Percentiles rank a stretch among this genome's conserved stretches.
phyloP scores from a whole-genome alignment of 306 rosid genomes.

The Casuarina cunninghamiana region DNA sequence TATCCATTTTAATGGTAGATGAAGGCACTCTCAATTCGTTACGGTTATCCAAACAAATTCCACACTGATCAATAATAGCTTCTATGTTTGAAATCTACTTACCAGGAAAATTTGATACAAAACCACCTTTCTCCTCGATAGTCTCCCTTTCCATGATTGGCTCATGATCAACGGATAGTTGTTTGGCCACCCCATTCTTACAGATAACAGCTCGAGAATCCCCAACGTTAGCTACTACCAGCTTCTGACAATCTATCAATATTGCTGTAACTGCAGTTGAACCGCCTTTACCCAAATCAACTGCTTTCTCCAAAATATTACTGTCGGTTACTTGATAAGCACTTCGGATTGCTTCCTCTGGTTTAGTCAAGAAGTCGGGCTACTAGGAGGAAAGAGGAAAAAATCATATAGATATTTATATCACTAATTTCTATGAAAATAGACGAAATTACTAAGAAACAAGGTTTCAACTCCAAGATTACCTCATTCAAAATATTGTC shows the following conservation, averaged over 20 bases:
- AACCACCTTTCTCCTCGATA: slow-evolving; percentile 85
- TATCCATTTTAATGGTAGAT: background rate
- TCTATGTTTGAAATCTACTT: slow-evolving; percentile 14
- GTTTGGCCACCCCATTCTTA: slow-evolving; percentile 67
- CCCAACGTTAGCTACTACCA: slow-evolving; percentile 86
- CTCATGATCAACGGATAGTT: slow-evolving; percentile 86
- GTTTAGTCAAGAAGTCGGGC: slow-evolving; percentile 81
- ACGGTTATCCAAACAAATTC: background rate
- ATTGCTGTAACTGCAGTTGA: slow-evolving; percentile 99
- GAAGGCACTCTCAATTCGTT: slow-evolving; percentile 1
- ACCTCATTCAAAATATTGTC: slow-evolving; percentile 85
- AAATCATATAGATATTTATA: slow-evolving; percentile 4
- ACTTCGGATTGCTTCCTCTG: slow-evolving; percentile 60
- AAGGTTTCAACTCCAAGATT: background rate
- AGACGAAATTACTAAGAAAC: slow-evolving; percentile 3
- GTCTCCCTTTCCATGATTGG: slow-evolving; percentile 59
- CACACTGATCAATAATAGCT: background rate
- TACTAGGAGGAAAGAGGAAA: slow-evolving; percentile 24
- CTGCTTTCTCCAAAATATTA: slow-evolving; percentile 68
- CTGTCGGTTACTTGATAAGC: slow-evolving; percentile 75
- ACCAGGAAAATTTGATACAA: slow-evolving; percentile 96
- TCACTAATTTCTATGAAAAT: background rate
- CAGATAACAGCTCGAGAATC: slow-evolving; percentile 90
- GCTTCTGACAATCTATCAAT: slow-evolving; percentile 69
- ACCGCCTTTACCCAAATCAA: slow-evolving; percentile 84